These are phyloP conservation scores for Sporothrix sp. DNA, from an alignment of 2,329 filamentous ascomycete genomes.

Conservation along the genomic window DNA sequence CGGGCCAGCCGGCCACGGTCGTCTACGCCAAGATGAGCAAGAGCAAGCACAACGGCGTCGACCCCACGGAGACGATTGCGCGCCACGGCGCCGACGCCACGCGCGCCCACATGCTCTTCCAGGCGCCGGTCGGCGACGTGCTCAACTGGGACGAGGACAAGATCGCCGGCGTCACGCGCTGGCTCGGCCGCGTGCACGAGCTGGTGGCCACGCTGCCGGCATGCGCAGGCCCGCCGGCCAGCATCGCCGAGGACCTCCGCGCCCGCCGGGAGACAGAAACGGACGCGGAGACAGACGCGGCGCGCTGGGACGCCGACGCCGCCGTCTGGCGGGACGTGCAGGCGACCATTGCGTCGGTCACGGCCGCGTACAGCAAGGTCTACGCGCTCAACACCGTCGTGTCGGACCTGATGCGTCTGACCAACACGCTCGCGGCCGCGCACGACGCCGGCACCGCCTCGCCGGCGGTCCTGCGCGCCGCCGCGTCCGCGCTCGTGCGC, in stretches of 20 bases:
- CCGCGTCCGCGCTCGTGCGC: slow-evolving; percentile 49
- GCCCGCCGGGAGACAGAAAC: slow-evolving; percentile 20
- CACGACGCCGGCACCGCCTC: slow-evolving; percentile 30
- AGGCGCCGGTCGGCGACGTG: slow-evolving; percentile 73
- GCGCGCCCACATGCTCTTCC: slow-evolving; percentile 79
- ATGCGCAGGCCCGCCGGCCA: too few species aligned
- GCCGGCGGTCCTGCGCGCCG: slow-evolving; percentile 36
- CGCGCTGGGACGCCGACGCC: slow-evolving; percentile 37
- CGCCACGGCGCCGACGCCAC: slow-evolving; percentile 76
- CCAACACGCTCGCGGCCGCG: slow-evolving; percentile 51
- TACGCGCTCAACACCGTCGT: slow-evolving; percentile 76
- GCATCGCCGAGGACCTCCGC: slow-evolving; percentile 3
- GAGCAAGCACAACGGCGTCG: slow-evolving; percentile 86
- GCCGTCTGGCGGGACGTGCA: slow-evolving; percentile 58
- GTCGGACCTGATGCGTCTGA: slow-evolving; percentile 73
- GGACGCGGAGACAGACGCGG: slow-evolving; percentile 24
- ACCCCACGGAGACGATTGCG: slow-evolving; percentile 62
- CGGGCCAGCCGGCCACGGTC: slow-evolving; percentile 47
- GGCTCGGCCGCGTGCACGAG: slow-evolving; percentile 61
- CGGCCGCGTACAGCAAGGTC: slow-evolving; percentile 57
- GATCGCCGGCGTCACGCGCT: slow-evolving; percentile 71
- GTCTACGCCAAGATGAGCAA: slow-evolving; percentile 92
- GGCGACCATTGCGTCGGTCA: slow-evolving; percentile 56
- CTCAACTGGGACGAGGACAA: slow-evolving; percentile 82
- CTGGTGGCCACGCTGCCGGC: slow-evolving; percentile 32